Base-by-base conservation (phyloP, 169 alveolate genomes). In the Eimeria falciformis region DNA sequence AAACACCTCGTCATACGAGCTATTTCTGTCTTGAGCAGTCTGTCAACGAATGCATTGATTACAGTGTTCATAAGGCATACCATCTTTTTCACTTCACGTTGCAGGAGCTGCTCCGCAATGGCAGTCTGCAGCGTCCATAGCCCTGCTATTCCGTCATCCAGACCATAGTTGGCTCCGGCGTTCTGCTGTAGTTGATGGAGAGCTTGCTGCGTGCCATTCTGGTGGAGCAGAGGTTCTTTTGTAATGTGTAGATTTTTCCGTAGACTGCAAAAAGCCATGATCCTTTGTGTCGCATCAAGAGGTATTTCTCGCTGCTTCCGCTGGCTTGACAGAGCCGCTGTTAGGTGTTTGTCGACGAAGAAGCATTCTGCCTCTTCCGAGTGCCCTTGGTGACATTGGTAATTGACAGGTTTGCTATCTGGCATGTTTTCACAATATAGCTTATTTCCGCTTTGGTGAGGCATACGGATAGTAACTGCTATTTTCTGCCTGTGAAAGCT, bases 101-200 rank as follows among this genome's bases (percentile, higher is more conserved):
- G 55, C 5, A 79, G 69, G 33, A 79, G 7, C 27, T 79, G 89
- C 45, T 55, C 73, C n/a, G 47, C 89, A 55, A 79, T 79, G 73
- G 89, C 73, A 18, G 43, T 73, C 33, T 79, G 89, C 73, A 79
- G 56, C 73, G 47, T 79, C 89, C 89, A 79, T 2, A 79, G 9
- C n/a, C 89, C 89, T 3, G 53, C 29, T 23, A 53, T 14, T 33
- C 55, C 89, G 73, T 79, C 43, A 43, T 55, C 75, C 3, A 79
- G 11, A 33, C 53, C 47, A 4, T 4, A 4, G 33, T 73, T 45
- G 12, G 47, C 73, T 55, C 73, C 73, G n/a, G 23, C 18, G 1
- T 53, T 40, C 37, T 79, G 47, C 55, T 79, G 33, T n/a, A 79
- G 40, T 37, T 23, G 25, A 50, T 53, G 43, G 43, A 79, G 55